Base-by-base conservation (phyloP, 2,329 filamentous ascomycete species). In the Aspergillus quadricinctus region DNA sequence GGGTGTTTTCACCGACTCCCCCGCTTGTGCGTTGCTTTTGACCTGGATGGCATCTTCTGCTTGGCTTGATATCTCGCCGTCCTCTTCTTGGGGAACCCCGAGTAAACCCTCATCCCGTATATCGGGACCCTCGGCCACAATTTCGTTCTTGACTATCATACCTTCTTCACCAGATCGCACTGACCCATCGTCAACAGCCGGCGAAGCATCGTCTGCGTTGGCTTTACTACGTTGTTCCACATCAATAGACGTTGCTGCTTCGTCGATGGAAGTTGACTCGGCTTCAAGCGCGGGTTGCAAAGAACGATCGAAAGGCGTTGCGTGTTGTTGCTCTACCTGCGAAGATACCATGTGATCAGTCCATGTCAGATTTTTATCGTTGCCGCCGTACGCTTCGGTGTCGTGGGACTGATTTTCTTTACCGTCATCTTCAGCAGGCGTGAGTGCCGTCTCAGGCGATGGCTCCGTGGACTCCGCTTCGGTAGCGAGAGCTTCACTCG, bases 331-430 rank as follows among this genome's bases (percentile, higher is more conserved):
- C 66, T 75, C 71, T 74, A 76, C 72, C 74, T 77, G 74, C 71
- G 69, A 69, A 72, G 69, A 72, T 66, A 74, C 66, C 66, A 69
- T 71, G 61, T 74, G 64, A 76, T 77, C 73, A 76, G 74, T 76
- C 74, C 72, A 75, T 72, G 68, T 67, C 64, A 72, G 62, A 66
- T 69, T 64, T 65, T 74, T 70, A 67, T 69, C 69, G 64, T 62
- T 68, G 56, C 63, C 66, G 67, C 66, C 67, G 65, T 68, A 67
- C 58, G 67, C 66, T 63, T 69, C 68, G 59, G 63, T 69, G 69
- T 71, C 73, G 69, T 71, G 74, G 70, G 69, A 72, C 72, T 75
- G 73, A 71, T 72, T 69, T 63, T 77, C 73, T 73, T 76, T 76
- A 76, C 73, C 74, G 67, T 77, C 72, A 68, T 72, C 66, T 68